Evolutionary conservation across 2,329 filamentous ascomycete genomes (phyloP), one percentile per base, ranked within the genome.

Genomic region (Penicillium sp.): DNA sequence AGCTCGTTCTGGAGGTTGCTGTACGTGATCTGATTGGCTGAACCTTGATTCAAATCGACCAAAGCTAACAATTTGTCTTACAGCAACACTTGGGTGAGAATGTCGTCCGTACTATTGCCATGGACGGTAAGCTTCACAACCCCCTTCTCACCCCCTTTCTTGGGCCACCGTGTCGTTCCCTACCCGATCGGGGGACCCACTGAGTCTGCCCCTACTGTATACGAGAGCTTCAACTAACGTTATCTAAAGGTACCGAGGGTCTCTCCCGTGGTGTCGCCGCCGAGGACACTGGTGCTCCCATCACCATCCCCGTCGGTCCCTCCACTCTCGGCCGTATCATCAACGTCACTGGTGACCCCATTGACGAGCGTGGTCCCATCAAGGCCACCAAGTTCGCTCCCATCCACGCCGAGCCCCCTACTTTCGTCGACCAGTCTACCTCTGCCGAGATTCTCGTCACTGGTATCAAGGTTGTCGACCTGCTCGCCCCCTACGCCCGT

Each of bases 381-480:
- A 97, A 97, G 88, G 83, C 87, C 75, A 85, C 87, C 79, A 94
- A 96, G 86, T 85, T 80, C 77, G 80, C 86, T 39, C 90, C 94
- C 66, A 99, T 99, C 73, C 94, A 99, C 87, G 85, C 91, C 78
- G 93, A 99, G 67, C 87, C 94, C 69, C 94, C 94, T 67, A 81
- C 82, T 76, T 99, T 97, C 85, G 84, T 85, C 69, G 94, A 99
- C 75, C 94, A 99, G 85, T 95, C 94, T 67, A 99, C 94, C 71
- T 84, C 86, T 72, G 94, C 94, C 71, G 94, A 99, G 84, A 88
- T 99, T 80, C 87, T 99, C 70, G 90, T 95, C 73, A 99, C 94
- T 70, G 94, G 94, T 88, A 99, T 99, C 87, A 99, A 99, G 89
- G 94, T 99, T 79, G 94, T 99, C 82, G 94, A 99, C 80, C 86